Base-by-base conservation (phyloP, 805 yeast genomes). In the Candida parachauliodes region DNA sequence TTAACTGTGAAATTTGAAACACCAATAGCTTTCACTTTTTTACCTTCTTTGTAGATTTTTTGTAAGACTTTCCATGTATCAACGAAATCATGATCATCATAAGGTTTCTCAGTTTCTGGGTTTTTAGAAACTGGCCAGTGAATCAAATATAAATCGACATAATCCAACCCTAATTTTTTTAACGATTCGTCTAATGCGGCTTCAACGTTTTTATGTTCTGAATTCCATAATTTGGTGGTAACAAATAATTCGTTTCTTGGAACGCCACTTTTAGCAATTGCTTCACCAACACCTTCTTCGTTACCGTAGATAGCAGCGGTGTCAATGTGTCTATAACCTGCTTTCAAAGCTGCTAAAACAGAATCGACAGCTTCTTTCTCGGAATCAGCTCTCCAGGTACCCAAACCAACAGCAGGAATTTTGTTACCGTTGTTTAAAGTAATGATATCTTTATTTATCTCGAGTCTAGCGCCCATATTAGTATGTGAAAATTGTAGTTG, bases 281-380 rank as follows among this genome's bases (percentile, higher is more conserved):
- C 76, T 42, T 59, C 60, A 16, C 87, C 86, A 34, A 83, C 82
- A 36, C 72, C 74, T 34, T 55, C 78, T 57, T 84, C 91, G 52
- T 83, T 83, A 8, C 69, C 64, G 60, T 84, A 85, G 34, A 71
- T 69, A 27, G 79, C 76, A 22, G 94, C 93, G 16, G 87, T 77
- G 59, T 85, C 94, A 46, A 86, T 80, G 57, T 85, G 94, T 47
- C 77, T 72, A 64, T 83, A 83, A 21, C 91, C 91, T 34, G 69
- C 68, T 46, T 80, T 60, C 42, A 81, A 54, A 7, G 94, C 94
- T 23, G 68, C 52, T 33, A 63, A 56, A 32, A 81, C 86, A 25
- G 91, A 74, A 19, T 67, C 60, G 50, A 67, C 64, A 25, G 77
- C 86, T 5, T 45, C 50, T 24, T 72, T 71, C n/a, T 30, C 28